Conservation (phyloP, 1,284 basidiomycete genomes). For the Cutaneotrichosporon arboriforme region DNA sequence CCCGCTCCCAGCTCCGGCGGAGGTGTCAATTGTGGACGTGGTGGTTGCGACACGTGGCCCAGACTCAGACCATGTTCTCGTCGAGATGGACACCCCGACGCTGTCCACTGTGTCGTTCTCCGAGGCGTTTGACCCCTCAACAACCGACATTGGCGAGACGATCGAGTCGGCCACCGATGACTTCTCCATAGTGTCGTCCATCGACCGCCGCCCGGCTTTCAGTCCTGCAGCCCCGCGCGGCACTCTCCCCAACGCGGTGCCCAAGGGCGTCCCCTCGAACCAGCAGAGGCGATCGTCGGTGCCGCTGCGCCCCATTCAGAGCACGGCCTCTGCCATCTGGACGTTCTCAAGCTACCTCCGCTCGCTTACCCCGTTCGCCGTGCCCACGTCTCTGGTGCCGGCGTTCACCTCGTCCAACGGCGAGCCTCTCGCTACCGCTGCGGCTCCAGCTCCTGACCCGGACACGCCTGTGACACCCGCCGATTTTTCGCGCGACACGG, state of each 20-base stretch:
- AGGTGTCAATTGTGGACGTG: slow-evolving; percentile 32
- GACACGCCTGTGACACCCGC: neutral
- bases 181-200: slow-evolving; percentile 20
- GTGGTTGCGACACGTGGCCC: slow-evolving; percentile 20
- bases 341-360: slow-evolving; percentile 36
- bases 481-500: neutral
- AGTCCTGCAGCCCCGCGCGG: neutral
- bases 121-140: slow-evolving; percentile 35
- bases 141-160: slow-evolving; percentile 25
- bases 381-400: neutral
- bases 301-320: slow-evolving; percentile 28
- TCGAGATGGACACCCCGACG: slow-evolving; percentile 35
- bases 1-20: slow-evolving; percentile 25
- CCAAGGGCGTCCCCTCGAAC: neutral
- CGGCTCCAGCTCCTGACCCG: neutral
- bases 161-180: slow-evolving; percentile 34
- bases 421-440: neutral
- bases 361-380: slow-evolving; percentile 37
- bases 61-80: slow-evolving; percentile 10
- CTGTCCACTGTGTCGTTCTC: slow-evolving; percentile 43
- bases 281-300: slow-evolving; percentile 12
- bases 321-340: slow-evolving; percentile 35
- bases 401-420: neutral
- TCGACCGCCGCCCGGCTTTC: slow-evolving; percentile 9
- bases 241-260: neutral